Conservation (phyloP, 2,329 filamentous ascomycete species). For the Ascosphaera aggregata region DNA sequence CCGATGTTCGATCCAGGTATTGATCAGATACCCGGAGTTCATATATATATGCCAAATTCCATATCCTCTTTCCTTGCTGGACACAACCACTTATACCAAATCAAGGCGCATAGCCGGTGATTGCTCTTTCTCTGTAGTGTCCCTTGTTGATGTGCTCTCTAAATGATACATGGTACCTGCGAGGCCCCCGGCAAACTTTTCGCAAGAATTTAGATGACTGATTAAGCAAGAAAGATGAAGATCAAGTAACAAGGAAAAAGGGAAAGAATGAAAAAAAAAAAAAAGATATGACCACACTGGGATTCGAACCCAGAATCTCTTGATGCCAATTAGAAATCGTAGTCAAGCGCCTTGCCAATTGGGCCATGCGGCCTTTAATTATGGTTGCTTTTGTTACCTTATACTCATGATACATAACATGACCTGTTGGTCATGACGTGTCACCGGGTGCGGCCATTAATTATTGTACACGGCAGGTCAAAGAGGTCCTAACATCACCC, state of each 20-base stretch:
- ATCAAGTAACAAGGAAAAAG: not conserved
- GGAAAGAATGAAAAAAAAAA: not conserved
- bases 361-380: not conserved
- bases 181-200: no score
- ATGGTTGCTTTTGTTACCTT: not conserved
- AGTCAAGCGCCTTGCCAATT: constrained; percentile 1
- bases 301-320: constrained; percentile 1
- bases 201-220: no score
- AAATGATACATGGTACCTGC: no score
- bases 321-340: not conserved
- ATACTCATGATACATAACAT: no score
- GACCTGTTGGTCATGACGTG: no score
- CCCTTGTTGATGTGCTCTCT: no score
- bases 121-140: no score
- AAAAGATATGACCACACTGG: not conserved
- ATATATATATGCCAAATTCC: not conserved
- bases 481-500: no score
- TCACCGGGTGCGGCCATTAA: no score
- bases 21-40: no score
- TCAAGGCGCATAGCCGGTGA: no score
- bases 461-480: no score
- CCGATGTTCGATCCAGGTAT: not conserved
- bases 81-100: not conserved
- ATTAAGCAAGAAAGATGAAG: not conserved
- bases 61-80: not conserved